Percentiles rank a stretch among this genome's conserved stretches.
Evolutionary conservation across 225 moss, liverwort and hornwort genomes (phyloP).

Genomic region (Ulota crispa): DNA sequence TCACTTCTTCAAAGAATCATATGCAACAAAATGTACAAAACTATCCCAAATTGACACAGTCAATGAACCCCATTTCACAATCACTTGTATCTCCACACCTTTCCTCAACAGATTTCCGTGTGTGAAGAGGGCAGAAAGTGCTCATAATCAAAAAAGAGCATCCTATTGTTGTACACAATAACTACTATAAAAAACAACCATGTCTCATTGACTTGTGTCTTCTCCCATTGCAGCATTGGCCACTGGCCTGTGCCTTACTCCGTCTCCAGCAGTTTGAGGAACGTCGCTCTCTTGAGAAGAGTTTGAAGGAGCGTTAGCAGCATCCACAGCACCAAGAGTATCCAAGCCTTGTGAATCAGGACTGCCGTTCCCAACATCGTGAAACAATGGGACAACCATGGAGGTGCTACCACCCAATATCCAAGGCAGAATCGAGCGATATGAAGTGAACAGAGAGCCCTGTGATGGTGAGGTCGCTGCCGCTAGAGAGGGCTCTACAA

Average conservation of each 20-base stretch:
- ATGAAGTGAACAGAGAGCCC: conserved; percentile 50
- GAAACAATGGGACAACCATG: conserved; percentile 74
- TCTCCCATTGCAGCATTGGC: conserved; percentile 16
- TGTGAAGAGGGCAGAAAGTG: conserved; percentile 16
- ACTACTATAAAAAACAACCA: conserved; percentile 24
- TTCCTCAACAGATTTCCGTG: conserved; percentile 4
- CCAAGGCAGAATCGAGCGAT: conserved; percentile 79
- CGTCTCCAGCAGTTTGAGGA: conserved; percentile 24
- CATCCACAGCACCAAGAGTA: conserved; percentile 22
- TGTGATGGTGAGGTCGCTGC: conserved; percentile 28
- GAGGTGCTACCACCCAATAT: conserved; percentile 57
- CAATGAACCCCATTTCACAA: conserved; percentile 27
- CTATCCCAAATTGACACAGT: conserved; percentile 24
- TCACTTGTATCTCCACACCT: conserved; percentile 21
- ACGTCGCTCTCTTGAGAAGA: conserved; percentile 28
- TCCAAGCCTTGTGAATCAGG: conserved; percentile 36
- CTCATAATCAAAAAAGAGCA: conserved; percentile 32
- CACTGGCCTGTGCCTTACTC: conserved; percentile 42
- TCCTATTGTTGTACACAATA: conserved; percentile 12
- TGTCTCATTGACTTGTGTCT: conserved; percentile 33
- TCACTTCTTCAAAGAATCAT: conserved; percentile 44
- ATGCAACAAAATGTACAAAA: conserved; percentile 53
- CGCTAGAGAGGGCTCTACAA: conserved; percentile 30
- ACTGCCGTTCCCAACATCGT: conserved; percentile 47
- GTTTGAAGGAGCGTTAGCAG: conserved; percentile 3